Conservation (phyloP, 371 early-diverging fungal species). For the Rhizopus microsporus region DNA sequence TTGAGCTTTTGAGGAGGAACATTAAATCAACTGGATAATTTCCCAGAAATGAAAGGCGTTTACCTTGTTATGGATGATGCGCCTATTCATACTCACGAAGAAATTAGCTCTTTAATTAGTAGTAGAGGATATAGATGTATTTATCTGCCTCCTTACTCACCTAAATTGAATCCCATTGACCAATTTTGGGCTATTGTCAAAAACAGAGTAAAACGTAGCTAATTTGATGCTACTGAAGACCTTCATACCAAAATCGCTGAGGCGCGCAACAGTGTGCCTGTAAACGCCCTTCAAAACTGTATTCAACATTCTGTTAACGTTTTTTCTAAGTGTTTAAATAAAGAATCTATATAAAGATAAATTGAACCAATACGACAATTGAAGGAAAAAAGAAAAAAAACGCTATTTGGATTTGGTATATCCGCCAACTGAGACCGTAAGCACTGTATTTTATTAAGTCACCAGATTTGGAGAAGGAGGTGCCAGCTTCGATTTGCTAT, state of each 20-base stretch:
- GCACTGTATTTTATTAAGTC: no score
- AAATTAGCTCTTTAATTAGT: constrained; percentile 10
- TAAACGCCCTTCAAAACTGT: constrained; percentile 13
- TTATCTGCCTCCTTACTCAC: no score
- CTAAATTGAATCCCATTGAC: constrained; percentile 14
- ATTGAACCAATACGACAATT: no score
- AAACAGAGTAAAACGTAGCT: constrained; percentile 25
- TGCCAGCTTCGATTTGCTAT: no score
- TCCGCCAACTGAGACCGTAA: no score
- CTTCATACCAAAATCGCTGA: constrained; percentile 14
- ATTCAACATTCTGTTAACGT: constrained; percentile 9
- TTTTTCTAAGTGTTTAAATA: no score
- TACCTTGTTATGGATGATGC: no score
- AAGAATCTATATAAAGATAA: no score
- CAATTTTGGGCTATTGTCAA: constrained; percentile 21
- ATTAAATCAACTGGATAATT: constrained; percentile 10
- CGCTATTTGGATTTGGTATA: no score
- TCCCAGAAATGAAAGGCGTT: constrained; percentile 17
- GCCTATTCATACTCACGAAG: constrained; percentile 17
- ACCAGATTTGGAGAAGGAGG: no score
- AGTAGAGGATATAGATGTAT: constrained; percentile 15
- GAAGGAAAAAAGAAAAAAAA: no score
- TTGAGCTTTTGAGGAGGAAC: constrained; percentile 1
- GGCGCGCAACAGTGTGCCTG: constrained; percentile 16
- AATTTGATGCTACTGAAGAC: constrained; percentile 8